Base-by-base conservation (phyloP, 495 filamentous ascomycete species). In the Aspergillus coremiiformis region DNA sequence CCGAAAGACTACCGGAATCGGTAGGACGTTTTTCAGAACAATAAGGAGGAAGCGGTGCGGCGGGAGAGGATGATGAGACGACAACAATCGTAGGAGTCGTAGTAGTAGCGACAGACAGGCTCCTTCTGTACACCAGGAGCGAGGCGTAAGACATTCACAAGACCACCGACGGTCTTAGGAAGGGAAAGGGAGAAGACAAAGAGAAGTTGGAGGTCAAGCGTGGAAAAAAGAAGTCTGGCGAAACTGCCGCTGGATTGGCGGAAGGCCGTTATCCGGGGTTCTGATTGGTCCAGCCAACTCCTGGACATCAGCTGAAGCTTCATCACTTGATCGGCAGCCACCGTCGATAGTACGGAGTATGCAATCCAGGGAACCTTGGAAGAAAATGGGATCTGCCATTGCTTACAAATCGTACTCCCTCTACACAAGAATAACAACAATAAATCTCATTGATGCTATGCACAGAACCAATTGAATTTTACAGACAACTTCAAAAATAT, bases 101-200 rank as follows among this genome's bases (percentile, higher is more conserved):
- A 45, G 57, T 57, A 44, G 49, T 52, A 54, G 59, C 56, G 49
- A 64, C 60, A 54, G 56, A 56, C 27, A 63, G 50, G 59, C 62
- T 60, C 64, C 61, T 67, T 69, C 59, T 64, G 59, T 57, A 64
- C 39, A 42, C 39, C 48, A 22, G 46, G 19, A 57, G 49, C 57
- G 60, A 63, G 60, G 52, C 57, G 44, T 50, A 54, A 61, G 57
- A 64, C 66, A 69, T 69, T 57, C 66, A 69, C 63, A 48, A 53
- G 32, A 24, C 48, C 53, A 48, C 53, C 57, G 30, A 50, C 21
- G 41, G 39, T 23, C 23, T 39, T 23, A 35, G 21, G 48, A 26
- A 35, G 57, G 51, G 45, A 64, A 50, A 35, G 29, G 41, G 49
- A 27, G 23, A n/a, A 27, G 22, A 39, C 44, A 32, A 20, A 21